These are phyloP conservation scores for Aspergillus fumigatiaffinis DNA, from an alignment of 2,329 filamentous ascomycete genomes.

Conservation along the genomic window DNA sequence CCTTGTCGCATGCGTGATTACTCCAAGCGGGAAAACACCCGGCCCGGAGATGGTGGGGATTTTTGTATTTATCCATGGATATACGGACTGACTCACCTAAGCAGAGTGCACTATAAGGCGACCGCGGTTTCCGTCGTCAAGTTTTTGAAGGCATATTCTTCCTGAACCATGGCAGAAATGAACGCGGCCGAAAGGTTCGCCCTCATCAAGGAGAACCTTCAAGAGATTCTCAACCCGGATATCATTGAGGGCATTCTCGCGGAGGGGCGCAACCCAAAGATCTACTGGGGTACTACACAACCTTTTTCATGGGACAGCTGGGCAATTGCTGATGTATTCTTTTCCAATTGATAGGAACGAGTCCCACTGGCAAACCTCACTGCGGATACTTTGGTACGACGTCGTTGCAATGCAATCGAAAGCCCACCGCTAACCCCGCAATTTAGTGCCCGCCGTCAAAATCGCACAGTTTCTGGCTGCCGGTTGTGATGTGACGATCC, in stretches of 20 bases:
- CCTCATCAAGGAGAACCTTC: conserved; percentile 75
- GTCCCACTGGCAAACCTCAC: conserved; percentile 82
- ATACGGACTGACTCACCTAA: background rate
- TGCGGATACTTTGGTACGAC: conserved; percentile 67
- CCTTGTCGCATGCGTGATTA: background rate
- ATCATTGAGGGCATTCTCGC: conserved; percentile 28
- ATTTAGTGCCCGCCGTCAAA: conserved; percentile 71
- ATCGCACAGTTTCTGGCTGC: conserved; percentile 83
- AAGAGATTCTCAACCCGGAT: conserved; percentile 74
- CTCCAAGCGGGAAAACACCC: background rate
- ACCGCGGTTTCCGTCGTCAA: background rate
- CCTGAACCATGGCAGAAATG: background rate
- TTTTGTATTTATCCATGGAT: background rate
- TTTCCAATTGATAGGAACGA: conserved; percentile 47
- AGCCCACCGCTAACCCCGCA: conserved; percentile 4
- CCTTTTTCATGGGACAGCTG: conserved; percentile 21
- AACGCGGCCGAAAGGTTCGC: conserved; percentile 50
- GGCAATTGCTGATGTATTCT: conserved; percentile 4
- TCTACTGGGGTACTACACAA: conserved; percentile 30
- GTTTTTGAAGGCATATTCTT: background rate
- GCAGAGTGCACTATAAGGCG: background rate
- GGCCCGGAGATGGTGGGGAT: background rate
- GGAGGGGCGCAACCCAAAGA: conserved; percentile 24
- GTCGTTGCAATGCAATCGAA: background rate
- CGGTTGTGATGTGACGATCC: conserved; percentile 75